These are phyloP conservation scores for Alternaria ventricosa DNA, from an alignment of 2,329 filamentous ascomycete genomes.

Conservation along the genomic window DNA sequence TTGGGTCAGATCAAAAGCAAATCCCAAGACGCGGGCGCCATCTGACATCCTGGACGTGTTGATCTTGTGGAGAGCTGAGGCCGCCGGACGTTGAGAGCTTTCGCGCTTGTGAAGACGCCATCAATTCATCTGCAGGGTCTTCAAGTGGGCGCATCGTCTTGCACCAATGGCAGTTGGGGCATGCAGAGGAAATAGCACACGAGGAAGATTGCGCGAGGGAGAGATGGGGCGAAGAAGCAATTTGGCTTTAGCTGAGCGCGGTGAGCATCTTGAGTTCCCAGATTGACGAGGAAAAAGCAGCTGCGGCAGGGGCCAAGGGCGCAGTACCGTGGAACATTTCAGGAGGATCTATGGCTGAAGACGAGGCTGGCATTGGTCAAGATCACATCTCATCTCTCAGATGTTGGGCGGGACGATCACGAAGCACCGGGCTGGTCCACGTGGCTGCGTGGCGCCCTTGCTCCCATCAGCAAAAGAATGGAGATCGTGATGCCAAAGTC, in stretches of 20 bases:
- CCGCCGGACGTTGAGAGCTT: neutral
- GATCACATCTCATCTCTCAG: constrained; percentile 1
- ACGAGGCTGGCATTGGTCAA: constrained; percentile 1
- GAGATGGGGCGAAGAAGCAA: constrained; percentile 1
- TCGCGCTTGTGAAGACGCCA: neutral
- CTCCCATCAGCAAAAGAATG: neutral
- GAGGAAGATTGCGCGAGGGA: neutral
- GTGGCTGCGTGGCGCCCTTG: constrained; percentile 4
- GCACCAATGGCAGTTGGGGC: neutral
- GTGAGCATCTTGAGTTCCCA: neutral
- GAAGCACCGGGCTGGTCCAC: constrained; percentile 1
- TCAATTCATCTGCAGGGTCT: constrained; percentile 10
- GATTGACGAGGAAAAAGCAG: constrained; percentile 5
- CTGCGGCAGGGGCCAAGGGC: neutral
- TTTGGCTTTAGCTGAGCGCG: neutral
- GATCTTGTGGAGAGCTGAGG: neutral
- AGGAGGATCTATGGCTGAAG: neutral
- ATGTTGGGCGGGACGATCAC: constrained; percentile 6
- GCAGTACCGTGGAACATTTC: constrained; percentile 3
- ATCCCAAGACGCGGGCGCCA: neutral
- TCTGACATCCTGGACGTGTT: neutral
- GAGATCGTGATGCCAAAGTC: neutral
- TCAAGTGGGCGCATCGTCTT: neutral
- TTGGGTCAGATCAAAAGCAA: neutral
- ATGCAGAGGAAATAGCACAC: neutral